Base-by-base conservation (phyloP, 140 eudicot species). In the Ambrosia hybrid region DNA sequence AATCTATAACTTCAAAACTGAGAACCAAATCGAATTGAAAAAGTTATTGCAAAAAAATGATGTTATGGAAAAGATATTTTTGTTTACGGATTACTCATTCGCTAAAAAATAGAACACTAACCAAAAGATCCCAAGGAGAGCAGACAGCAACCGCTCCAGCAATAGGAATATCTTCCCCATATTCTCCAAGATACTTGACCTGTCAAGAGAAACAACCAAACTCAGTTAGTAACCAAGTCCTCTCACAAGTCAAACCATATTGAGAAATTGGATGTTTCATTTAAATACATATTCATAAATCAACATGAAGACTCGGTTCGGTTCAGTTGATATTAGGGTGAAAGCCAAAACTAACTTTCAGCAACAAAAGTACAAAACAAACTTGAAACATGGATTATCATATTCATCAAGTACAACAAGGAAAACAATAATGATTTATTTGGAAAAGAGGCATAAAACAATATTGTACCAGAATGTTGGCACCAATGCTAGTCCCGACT, bases 51-150 rank as follows among this genome's bases (percentile, higher is more conserved):
- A n/a, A n/a, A n/a, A n/a, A n/a, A n/a, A n/a, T n/a, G n/a, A n/a
- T n/a, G n/a, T n/a, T 21, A 21, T 21, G 30, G 30, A 21, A 21
- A 21, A 21, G 30, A 21, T 21, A 21, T 21, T 21, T 21, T 21
- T 21, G 30, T 21, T 21, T 21, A 21, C 30, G 30, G 30, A 21
- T 1, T 21, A 21, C 30, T 21, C 30, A 21, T 21, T 21, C 26
- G 62, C 39, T 4, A 37, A 39, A 9, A 9, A 55, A 48, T 49
- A 57, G 34, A 62, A 55, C 15, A 80, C 91, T 83, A 21, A 94
- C 99, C 96, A 94, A 83, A 64, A 94, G 91, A 79, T 94, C 99
- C 99, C 99, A 94, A 63, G 99, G 99, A 73, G 83, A 87, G 86
- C 94, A 90, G 58, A 94, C 57, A 51, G 99, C 94, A 65, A 64